These are phyloP conservation scores for Populus hybrid DNA, from an alignment of 441 rosid genomes.

Conservation along the genomic window DNA sequence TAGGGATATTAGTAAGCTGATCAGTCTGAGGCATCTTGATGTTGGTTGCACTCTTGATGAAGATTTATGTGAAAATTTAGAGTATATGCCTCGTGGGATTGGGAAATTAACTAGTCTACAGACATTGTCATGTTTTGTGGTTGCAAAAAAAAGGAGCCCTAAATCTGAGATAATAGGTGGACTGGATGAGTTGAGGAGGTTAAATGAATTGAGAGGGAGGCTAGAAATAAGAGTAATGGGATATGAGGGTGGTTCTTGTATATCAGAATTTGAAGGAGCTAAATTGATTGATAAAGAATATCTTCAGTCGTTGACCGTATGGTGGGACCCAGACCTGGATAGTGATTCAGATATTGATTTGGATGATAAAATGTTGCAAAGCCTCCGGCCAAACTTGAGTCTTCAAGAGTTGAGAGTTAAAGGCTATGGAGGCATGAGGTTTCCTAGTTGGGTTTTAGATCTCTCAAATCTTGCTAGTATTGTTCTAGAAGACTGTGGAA, in stretches of 20 bases:
- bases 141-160: neutral
- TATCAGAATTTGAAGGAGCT: conserved; percentile 9
- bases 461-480: conserved; percentile 12
- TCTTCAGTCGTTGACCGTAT: conserved; percentile 8
- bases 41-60: neutral
- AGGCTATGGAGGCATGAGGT: conserved; percentile 14
- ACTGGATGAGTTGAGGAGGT: conserved; percentile 14
- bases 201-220: conserved; percentile 20
- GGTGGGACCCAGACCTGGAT: neutral
- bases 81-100: conserved; percentile 26
- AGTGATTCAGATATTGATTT: neutral
- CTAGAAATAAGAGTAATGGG: neutral
- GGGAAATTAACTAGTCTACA: conserved; percentile 19
- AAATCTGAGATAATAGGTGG: neutral
- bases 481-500: rapidly evolving
- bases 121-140: conserved; percentile 4
- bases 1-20: conserved; percentile 6
- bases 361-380: neutral
- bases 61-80: neutral
- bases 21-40: conserved; percentile 19
- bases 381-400: conserved; percentile 16
- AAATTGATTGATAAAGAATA: conserved; percentile 14
- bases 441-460: conserved; percentile 20
- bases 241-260: neutral
- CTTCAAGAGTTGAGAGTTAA: neutral